Conservation (phyloP, 2,329 filamentous ascomycete species). For the Passalora sequoiae region DNA sequence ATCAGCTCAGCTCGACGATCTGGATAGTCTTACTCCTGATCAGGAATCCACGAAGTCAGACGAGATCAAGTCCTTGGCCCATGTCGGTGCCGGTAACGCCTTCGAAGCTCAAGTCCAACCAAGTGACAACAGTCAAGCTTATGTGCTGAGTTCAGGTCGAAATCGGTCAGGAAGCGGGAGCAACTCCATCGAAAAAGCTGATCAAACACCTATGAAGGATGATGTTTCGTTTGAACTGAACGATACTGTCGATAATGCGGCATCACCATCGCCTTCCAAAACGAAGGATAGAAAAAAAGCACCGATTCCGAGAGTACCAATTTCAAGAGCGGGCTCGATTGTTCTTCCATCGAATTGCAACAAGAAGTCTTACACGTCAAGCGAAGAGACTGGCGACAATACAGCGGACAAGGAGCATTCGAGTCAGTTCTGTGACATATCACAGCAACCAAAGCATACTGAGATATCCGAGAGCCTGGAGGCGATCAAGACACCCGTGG, state of each 20-base stretch:
- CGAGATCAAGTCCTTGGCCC: not conserved
- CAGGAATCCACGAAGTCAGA: not conserved
- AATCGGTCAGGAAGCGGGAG: no score
- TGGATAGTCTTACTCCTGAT: not conserved
- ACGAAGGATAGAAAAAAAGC: constrained; percentile 12
- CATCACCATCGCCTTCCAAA: not conserved
- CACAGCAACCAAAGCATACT: no score
- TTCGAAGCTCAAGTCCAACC: not conserved
- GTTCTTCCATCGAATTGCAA: no score
- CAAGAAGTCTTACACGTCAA: no score
- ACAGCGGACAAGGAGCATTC: no score
- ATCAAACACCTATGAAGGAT: not conserved
- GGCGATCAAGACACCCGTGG: constrained; percentile 18
- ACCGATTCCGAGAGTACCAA: constrained; percentile 10
- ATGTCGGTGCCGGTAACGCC: not conserved
- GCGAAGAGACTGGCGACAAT: no score
- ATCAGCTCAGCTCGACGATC: not conserved
- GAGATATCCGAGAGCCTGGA: no score
- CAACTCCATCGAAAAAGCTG: not conserved
- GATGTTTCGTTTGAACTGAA: not conserved
- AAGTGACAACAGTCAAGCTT: not conserved
- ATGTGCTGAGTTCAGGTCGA: not conserved
- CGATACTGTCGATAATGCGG: not conserved
- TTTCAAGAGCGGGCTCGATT: constrained; percentile 9
- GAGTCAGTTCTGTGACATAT: no score